Conservation (phyloP, 495 filamentous ascomycete genomes). For the Tuber umbilicatum region DNA sequence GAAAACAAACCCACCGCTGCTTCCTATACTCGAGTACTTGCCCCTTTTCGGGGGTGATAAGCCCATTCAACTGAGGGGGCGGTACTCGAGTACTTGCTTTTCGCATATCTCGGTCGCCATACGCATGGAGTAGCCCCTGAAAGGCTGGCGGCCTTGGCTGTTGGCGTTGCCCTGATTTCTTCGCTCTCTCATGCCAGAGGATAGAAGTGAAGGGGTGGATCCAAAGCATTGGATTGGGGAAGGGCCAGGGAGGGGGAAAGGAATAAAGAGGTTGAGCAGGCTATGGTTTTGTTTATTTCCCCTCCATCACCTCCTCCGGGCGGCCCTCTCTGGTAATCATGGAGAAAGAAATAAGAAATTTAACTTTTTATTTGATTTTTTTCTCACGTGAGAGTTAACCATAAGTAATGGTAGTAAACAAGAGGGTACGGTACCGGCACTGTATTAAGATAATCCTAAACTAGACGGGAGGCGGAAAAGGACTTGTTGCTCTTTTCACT, state of each 20-base stretch:
- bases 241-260: not conserved
- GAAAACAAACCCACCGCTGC: slow-evolving; percentile 8
- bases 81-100: slow-evolving; percentile 1
- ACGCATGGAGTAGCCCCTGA: slow-evolving; percentile 23
- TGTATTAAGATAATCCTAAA: not conserved
- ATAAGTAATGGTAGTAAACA: not conserved
- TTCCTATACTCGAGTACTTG: slow-evolving; percentile 7
- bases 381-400: not conserved
- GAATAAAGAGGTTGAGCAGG: not conserved
- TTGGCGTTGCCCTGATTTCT: not conserved
- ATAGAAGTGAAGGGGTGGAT: not conserved
- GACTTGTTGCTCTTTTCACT: not conserved
- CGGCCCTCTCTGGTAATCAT: not conserved
- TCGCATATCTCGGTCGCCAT: slow-evolving; percentile 32
- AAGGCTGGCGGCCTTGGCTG: not conserved
- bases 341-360: not conserved
- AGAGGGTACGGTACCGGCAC: not conserved
- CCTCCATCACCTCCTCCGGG: not conserved
- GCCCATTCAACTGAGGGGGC: not conserved
- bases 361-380: not conserved
- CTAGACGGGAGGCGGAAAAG: not conserved
- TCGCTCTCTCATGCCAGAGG: slow-evolving; percentile 3
- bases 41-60: slow-evolving; percentile 24
- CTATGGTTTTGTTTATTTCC: not conserved
- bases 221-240: not conserved